Percentiles rank a stretch among this genome's conserved stretches.
Conservation (phyloP, 2,329 filamentous ascomycete genomes). For the Beauveria medogensis region DNA sequence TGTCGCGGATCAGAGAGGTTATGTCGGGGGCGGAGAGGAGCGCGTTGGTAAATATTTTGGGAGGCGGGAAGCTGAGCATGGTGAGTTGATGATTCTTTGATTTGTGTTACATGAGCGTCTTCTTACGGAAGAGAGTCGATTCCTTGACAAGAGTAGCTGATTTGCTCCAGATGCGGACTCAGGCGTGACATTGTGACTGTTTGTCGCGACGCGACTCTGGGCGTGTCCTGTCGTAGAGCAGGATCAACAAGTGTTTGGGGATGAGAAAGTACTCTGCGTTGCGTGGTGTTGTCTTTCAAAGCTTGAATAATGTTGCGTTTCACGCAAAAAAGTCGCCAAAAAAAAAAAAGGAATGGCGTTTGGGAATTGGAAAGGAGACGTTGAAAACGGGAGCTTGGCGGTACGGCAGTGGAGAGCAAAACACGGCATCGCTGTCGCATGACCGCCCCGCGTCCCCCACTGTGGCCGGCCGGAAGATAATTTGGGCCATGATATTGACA, state of each 20-base stretch:
- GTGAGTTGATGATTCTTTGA: background rate
- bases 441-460: background rate
- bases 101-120: background rate
- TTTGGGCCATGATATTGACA: background rate
- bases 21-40: conserved; percentile 85
- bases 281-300: background rate
- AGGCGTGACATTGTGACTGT: conserved; percentile 55
- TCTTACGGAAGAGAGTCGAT: conserved; percentile 67
- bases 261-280: too few relatives aligned
- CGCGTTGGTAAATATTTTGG: conserved; percentile 94
- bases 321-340: too few relatives aligned
- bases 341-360: background rate
- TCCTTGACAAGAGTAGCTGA: conserved; percentile 64
- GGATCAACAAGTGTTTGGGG: background rate
- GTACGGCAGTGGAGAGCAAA: background rate
- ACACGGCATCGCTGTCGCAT: background rate
- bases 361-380: background rate
- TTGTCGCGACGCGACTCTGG: background rate
- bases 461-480: background rate
- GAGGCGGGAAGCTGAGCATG: conserved; percentile 63
- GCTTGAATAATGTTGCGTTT: background rate
- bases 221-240: background rate
- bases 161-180: conserved; percentile 66
- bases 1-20: conserved; percentile 88
- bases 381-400: background rate